Base-by-base conservation (phyloP, 2,329 filamentous ascomycete genomes). In the Epichloe elymi region DNA sequence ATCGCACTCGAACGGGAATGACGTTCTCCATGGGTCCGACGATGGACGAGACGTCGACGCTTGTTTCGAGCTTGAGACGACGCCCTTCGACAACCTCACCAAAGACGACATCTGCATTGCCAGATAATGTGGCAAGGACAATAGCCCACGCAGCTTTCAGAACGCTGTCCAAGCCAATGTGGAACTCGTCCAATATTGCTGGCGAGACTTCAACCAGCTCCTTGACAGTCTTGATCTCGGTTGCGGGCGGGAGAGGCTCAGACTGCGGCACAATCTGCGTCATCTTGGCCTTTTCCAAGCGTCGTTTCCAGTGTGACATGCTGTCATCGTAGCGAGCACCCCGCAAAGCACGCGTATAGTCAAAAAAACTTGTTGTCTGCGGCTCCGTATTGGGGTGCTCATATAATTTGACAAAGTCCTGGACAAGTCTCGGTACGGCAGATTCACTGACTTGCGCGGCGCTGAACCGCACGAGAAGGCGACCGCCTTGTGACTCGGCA, bases 71-170 rank as follows among this genome's bases (percentile, higher is more conserved):
- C 2, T 63, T 60, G 1, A 71, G 58, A 52, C 73, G 70, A 19
- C 73, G 72, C 1, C 73, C 73, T 11, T 74, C 71, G 14, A 78
- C 65, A 3, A 74, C 62, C 57, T 79, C 73, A 7, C 78, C 79
- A 51, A 81, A 81, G 3, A 80, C 68, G 6, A 82, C 70, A 41
- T 82, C 78, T 5, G 69, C 63, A 0, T 61, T 65, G 0, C 67
- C 71, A 0, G 74, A 72, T 10, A 79, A 61, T 23, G 69, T 74
- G 0, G 75, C 73, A 6, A 82, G 68, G 0, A 75, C 70, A 53
- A 76, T 70, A 1, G 76, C 73, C 77, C 79, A 82, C 0, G 77
- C 77, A 0, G 75, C 72, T 59, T 79, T 79, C 36, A 81, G 65
- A 3, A 81, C 69, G 0, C 74, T 72, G 52, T 76, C 73, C 38